Base-by-base conservation (phyloP, 768 basidiomycete species). In the Boletus eberwhitei region DNA sequence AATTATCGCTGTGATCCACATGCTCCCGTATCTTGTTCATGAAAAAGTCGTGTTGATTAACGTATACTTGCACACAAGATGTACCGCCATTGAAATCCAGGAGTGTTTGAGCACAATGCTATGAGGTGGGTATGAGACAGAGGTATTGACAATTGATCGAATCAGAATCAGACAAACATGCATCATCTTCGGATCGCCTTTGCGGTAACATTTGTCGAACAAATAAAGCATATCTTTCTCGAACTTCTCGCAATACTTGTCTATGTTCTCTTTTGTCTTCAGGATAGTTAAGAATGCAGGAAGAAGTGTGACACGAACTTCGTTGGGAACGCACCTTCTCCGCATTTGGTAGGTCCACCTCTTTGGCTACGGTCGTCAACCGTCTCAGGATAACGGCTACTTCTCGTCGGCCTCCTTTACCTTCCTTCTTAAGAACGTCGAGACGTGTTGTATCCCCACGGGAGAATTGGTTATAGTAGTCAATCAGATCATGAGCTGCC, bases 1-100 rank as follows among this genome's bases (percentile, higher is more conserved):
- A 48, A n/a, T 76, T 75, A 62, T 87, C 85, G 32, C 82, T 77
- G 38, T 74, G 72, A 14, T 79, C 72, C 55, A 79, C 78, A 32
- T 77, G 77, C 49, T 86, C 87, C 35, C 88, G 85, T 37, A 92
- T 85, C 50, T 91, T 84, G 67, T 95, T 95, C 69, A 98, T 98
- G 78, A 99, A 99, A 77, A 99, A 99, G 69, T 98, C 97, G 63
- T 99, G 97, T 68, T 99, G 97, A 64, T 98, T 99, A 52, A 99
- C 97, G 64, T 98, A 99, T 13, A 98, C 92, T 71, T 98, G 95
- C 6, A 99, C 90, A 66, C 97, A 98, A 1, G 94, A 96, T 41
- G 90, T 78, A 9, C 97, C 97, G 7, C 97, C 97, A 60, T 99
- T 99, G 75, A 99, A 99, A 70, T 98, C 97, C 17, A 97, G 81